These are phyloP conservation scores for Yamadazyma trypodendri DNA, from an alignment of 1,139 yeast species.

Conservation along the genomic window DNA sequence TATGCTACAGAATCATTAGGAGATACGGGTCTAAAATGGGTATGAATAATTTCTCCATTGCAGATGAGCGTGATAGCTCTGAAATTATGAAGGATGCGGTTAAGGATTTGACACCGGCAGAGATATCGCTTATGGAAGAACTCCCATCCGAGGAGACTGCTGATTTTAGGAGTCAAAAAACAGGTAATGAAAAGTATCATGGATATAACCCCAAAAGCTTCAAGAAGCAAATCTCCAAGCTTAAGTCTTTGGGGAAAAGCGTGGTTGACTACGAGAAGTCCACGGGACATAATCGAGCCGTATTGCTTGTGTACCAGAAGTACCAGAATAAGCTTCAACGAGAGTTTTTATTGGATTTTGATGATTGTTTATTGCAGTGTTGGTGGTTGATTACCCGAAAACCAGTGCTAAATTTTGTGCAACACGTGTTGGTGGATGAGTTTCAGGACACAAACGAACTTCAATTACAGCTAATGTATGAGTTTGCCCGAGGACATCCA, in stretches of 20 bases:
- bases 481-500: conserved; percentile 48
- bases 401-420: conserved; percentile 48
- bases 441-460: conserved; percentile 87
- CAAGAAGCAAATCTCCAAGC: conserved; percentile 46
- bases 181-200: conserved; percentile 19
- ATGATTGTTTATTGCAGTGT: conserved; percentile 69
- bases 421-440: conserved; percentile 86
- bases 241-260: conserved; percentile 49
- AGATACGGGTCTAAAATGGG: conserved; percentile 56
- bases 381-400: conserved; percentile 44
- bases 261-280: conserved; percentile 32
- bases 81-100: conserved; percentile 48
- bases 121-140: conserved; percentile 19
- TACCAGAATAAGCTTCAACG: conserved; percentile 52
- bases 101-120: conserved; percentile 30
- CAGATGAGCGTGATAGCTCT: conserved; percentile 64
- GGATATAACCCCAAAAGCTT: conserved; percentile 39
- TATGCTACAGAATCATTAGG: conserved; percentile 62
- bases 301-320: conserved; percentile 39
- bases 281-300: conserved; percentile 7
- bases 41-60: conserved; percentile 51
- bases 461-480: conserved; percentile 67
- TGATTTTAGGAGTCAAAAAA: conserved; percentile 2
- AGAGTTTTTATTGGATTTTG: conserved; percentile 66
- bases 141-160: conserved; percentile 17